A percentile compares a stretch with the other conserved stretches of the same genome.
These are phyloP conservation scores for Phialophora macrospora DNA, from an alignment of 2,329 filamentous ascomycete genomes.

Conservation along the genomic window DNA sequence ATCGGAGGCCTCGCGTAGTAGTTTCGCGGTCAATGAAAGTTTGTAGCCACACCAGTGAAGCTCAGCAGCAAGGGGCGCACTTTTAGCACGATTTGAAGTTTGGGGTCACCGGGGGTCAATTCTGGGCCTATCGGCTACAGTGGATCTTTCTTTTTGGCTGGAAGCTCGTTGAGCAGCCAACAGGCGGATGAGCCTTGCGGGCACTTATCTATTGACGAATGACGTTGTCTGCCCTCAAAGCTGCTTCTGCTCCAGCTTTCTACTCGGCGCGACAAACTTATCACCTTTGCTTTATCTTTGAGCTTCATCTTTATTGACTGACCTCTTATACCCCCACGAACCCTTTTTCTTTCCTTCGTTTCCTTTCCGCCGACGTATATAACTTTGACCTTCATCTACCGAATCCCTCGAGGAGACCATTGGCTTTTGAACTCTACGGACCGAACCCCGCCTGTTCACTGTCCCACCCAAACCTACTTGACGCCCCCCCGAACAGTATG, in stretches of 20 bases:
- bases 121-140: constrained; percentile 10
- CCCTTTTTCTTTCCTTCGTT: not conserved
- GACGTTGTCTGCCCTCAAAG: constrained; percentile 21
- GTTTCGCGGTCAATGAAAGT: not conserved
- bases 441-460: constrained; percentile 3
- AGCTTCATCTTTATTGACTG: constrained; percentile 14
- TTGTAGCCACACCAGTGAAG: not conserved
- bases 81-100: not conserved
- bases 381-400: not conserved
- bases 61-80: not conserved
- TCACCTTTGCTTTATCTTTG: constrained; percentile 6
- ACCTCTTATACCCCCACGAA: constrained; percentile 6
- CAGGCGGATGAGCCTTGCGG: not conserved
- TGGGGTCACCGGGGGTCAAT: not conserved
- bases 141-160: constrained; percentile 10
- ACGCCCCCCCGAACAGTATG: constrained; percentile 36
- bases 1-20: not conserved
- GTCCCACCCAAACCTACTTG: constrained; percentile 5
- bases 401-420: not conserved
- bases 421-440: not conserved
- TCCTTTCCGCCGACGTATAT: not conserved
- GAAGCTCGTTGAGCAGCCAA: constrained; percentile 8
- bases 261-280: constrained; percentile 17
- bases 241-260: constrained; percentile 8
- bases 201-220: constrained; percentile 17